Base-by-base conservation (phyloP, 2,329 filamentous ascomycete species). In the Teratosphaeriaceae sp. region DNA sequence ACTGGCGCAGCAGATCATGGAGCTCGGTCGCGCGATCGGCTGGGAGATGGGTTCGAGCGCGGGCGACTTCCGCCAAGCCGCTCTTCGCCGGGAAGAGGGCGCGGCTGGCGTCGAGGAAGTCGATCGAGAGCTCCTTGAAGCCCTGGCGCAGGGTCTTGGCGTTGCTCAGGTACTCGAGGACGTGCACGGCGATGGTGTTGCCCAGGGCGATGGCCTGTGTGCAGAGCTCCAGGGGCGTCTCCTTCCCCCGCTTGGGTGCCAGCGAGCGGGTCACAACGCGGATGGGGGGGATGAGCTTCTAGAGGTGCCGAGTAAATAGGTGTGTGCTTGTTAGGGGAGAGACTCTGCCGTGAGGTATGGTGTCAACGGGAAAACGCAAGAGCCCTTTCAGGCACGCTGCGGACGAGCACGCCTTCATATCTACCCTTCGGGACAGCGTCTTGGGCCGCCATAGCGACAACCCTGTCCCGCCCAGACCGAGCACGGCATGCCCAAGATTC, bases 41-140 rank as follows among this genome's bases (percentile, higher is more conserved):
- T 0, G 81, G 78, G 15, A 84, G 71, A 13, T 69, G 65, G 50
- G 76, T 74, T 13, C 67, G 65, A 18, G 68, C 70, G 30, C 70
- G 68, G 22, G 68, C 62, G 34, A 69, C 73, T 52, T 79, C 74
- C n/a, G 65, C 62, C 41, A 85, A 69, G 4, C 82, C 82, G 16
- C 78, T 74, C 61, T 84, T 80, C 47, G 85, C 79, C n/a, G 78
- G 75, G 70, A 80, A 83, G 31, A 85, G 68, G 31, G 80, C 75
- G 42, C 79, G 74, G 58, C 77, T 82, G 4, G 79, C 76, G 43
- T 84, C 80, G 45, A 86, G 72, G 55, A 85, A 84, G 50, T 82
- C 79, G 48, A 75, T 73, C 8, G 81, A 79, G 16, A 85, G 70
- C 20, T 70, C 65, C 45, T 76, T 73, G 59, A 82, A 78, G 23